phyloP scores from a whole-genome alignment of 768 basidiomycete genomes.

The Macrolepiota albuminosa region DNA sequence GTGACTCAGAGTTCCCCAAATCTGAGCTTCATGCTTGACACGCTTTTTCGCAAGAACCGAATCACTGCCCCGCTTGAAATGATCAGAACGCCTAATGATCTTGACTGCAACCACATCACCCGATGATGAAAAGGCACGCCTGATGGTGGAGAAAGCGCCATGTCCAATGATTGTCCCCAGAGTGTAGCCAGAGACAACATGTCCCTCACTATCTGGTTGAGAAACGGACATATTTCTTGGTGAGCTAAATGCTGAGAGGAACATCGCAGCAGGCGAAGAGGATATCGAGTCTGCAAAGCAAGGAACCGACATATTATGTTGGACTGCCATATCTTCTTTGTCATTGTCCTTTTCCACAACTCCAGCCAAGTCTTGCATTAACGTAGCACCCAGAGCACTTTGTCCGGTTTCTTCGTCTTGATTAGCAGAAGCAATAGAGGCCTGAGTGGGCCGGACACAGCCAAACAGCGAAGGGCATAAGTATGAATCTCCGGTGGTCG shows the following conservation, averaged over 20 bases:
- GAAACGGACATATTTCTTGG: conserved; percentile 24
- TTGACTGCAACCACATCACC: conserved; percentile 78
- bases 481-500: conserved; percentile 6
- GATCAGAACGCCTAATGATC: conserved; percentile 61
- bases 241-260: conserved; percentile 61
- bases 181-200: conserved; percentile 63
- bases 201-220: conserved; percentile 63
- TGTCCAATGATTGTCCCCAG: conserved; percentile 73
- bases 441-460: conserved; percentile 1
- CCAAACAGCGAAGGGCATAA: neutral
- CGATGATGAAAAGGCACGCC: conserved; percentile 59
- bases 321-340: neutral
- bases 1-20: conserved; percentile 77
- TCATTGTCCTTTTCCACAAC: neutral
- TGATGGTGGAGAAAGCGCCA: conserved; percentile 80
- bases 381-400: conserved; percentile 17
- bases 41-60: conserved; percentile 45
- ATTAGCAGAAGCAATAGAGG: conserved; percentile 4
- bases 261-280: conserved; percentile 69
- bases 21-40: conserved; percentile 62
- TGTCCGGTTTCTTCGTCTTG: conserved; percentile 9
- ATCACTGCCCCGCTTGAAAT: conserved; percentile 43
- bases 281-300: conserved; percentile 17
- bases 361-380: conserved; percentile 8
- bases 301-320: conserved; percentile 9